These are phyloP conservation scores for Pyrus hybrid DNA, from an alignment of 331 rosid genomes.

Conservation along the genomic window DNA sequence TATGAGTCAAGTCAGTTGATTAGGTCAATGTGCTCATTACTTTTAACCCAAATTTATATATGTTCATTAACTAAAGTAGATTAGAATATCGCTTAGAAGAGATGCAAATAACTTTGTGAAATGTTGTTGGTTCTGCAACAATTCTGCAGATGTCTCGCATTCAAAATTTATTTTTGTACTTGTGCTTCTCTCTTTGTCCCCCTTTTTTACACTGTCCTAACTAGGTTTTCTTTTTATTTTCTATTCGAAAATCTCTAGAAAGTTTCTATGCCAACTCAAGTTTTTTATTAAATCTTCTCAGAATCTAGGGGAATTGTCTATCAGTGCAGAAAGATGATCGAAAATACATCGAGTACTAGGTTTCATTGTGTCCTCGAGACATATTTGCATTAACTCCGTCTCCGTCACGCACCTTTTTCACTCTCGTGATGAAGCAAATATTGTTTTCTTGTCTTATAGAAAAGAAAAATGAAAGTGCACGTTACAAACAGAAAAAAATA, in stretches of 20 bases:
- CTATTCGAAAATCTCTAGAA: not conserved
- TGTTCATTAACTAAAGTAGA: too few species aligned
- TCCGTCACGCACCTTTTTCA: not conserved
- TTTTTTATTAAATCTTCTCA: too few species aligned
- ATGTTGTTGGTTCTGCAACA: not conserved
- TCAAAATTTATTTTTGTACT: not conserved
- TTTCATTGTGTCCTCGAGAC: not conserved
- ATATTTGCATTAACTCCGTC: not conserved
- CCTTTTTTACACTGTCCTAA: not conserved
- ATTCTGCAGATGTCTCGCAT: not conserved
- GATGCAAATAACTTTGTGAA: not conserved
- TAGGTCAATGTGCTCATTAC: too few species aligned
- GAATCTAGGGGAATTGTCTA: too few species aligned
- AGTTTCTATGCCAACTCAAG: too few species aligned
- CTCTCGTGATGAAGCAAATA: not conserved
- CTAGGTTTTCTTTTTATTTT: not conserved
- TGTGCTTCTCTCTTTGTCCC: not conserved
- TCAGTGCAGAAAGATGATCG: too few species aligned
- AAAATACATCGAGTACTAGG: not conserved
- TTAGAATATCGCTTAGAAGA: too few species aligned
- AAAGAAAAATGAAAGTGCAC: not conserved
- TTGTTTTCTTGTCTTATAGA: not conserved
- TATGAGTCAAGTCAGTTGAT: too few species aligned
- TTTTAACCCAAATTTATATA: too few species aligned
- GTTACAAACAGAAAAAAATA: not conserved